These are phyloP conservation scores for Phytophthora podocarpi DNA, from an alignment of 352 stramenopile genomes.

Conservation along the genomic window DNA sequence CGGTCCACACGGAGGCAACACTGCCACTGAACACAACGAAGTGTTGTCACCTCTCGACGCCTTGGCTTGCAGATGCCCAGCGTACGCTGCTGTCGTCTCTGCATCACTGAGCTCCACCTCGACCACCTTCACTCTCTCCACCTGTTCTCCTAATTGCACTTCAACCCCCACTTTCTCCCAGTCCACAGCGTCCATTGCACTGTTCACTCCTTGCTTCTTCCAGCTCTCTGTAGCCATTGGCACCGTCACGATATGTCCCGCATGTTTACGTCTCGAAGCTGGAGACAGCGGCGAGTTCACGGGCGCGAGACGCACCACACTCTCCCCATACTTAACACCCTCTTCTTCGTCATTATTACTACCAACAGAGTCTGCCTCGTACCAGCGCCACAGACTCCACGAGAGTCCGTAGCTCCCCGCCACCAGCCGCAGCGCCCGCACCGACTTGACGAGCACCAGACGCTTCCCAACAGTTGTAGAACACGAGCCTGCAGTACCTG, in stretches of 20 bases:
- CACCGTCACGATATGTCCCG: slow-evolving; percentile 46
- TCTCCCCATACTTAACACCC: slow-evolving; percentile 20
- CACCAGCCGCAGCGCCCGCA: slow-evolving; percentile 54
- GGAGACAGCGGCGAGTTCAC: slow-evolving; percentile 47
- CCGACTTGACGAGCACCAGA: slow-evolving; percentile 47
- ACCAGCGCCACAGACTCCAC: slow-evolving; percentile 50
- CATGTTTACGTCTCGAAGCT: slow-evolving; percentile 48
- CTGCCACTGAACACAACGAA: slow-evolving; percentile 30
- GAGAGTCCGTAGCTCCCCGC: slow-evolving; percentile 69
- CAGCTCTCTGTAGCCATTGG: slow-evolving; percentile 3
- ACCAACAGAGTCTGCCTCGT: neutral
- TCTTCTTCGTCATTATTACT: slow-evolving; percentile 5
- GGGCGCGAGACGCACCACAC: slow-evolving; percentile 55
- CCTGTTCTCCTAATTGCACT: neutral
- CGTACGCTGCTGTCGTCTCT: slow-evolving; percentile 9
- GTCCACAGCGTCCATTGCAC: slow-evolving; percentile 6
- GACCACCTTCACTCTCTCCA: slow-evolving; percentile 33
- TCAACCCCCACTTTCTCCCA: slow-evolving; percentile 26
- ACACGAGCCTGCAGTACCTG: neutral
- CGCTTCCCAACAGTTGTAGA: slow-evolving; percentile 36
- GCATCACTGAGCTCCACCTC: slow-evolving; percentile 45
- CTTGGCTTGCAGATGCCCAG: slow-evolving; percentile 8
- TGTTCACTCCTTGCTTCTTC: neutral
- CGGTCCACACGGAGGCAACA: slow-evolving; percentile 16
- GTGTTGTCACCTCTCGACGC: neutral